Base-by-base conservation (phyloP, 2,329 filamentous ascomycete genomes). In the Dactylellina drechsleri region DNA sequence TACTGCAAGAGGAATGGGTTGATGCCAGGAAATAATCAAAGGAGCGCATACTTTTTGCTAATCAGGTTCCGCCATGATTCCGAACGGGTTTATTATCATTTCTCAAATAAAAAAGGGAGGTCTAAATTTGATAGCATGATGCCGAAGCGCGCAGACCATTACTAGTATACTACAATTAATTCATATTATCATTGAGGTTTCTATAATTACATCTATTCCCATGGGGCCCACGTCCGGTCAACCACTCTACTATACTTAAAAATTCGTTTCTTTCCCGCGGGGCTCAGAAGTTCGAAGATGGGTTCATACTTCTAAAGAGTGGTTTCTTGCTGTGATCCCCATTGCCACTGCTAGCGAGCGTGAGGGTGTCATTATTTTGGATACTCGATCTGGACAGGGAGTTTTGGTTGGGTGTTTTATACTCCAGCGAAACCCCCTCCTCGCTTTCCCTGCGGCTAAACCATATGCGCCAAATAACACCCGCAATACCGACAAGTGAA, bases 1-100 rank as follows among this genome's bases (percentile, higher is more conserved):
- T 77, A 12, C 78, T 84, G 0, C 66, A 81, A 2, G 76, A 77
- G 12, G 61, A 53, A 20, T 53, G n/a, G 43, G 57, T 18, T 16
- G 43, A 47, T 10, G 43, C 13, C 12, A n/a, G 18, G 43, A 28
- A 36, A 43, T 7, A 26, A 50, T 8, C 4, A 26, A 20, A 18
- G 5, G 40, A 43, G n/a, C 2, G 5, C 5, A 43, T 43, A 43
- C 5, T 43, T 12, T 23, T 23, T 23, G 4, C 23, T 23, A 23
- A 23, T 23, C 23, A 23, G 4, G 23, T 23, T 23, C 2, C 23
- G 23, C 23, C 4, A 23, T 23, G 23, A 23, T 23, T 23, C 23
- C 23, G 4, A 23, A 23, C 23, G 23, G 4, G n/a, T n/a, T 23
- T 4, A 23, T 23, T 23, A 4, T 8, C 31, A 36, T 36, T 10